Evolutionary conservation across 176 grass and related monocot genomes (phyloP).

Genomic region (Hordeum vulgare): MorexV3_pseudomolecules_assembly NC_058521.1:503321752-503322251

Average conservation of each 20-base stretch:
- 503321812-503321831: constrained; percentile 98
- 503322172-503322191: constrained; percentile 57
- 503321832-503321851: constrained; percentile 96
- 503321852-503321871: constrained; percentile 99
- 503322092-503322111: constrained; percentile 74
- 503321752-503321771: constrained; percentile 64
- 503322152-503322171: constrained; percentile 45
- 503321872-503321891: constrained; percentile 94
- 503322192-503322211: constrained; percentile 68
- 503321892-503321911: constrained; percentile 86
- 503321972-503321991: constrained; percentile 98
- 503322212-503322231: constrained; percentile 92
- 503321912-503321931: constrained; percentile 92
- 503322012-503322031: constrained; percentile 88
- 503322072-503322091: constrained; percentile 90
- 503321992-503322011: constrained; percentile 91
- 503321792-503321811: constrained; percentile 74
- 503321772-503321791: constrained; percentile 60
- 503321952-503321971: constrained; percentile 97
- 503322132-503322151: constrained; percentile 45
- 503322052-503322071: constrained; percentile 76
- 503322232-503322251: constrained; percentile 93
- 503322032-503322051: constrained; percentile 87
- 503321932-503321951: constrained; percentile 97
- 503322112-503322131: constrained; percentile 49